A percentile compares a stretch with the other conserved stretches of the same genome.
phyloP scores from a whole-genome alignment of 257 asterid genomes.

The Hygrophila difformis region DNA sequence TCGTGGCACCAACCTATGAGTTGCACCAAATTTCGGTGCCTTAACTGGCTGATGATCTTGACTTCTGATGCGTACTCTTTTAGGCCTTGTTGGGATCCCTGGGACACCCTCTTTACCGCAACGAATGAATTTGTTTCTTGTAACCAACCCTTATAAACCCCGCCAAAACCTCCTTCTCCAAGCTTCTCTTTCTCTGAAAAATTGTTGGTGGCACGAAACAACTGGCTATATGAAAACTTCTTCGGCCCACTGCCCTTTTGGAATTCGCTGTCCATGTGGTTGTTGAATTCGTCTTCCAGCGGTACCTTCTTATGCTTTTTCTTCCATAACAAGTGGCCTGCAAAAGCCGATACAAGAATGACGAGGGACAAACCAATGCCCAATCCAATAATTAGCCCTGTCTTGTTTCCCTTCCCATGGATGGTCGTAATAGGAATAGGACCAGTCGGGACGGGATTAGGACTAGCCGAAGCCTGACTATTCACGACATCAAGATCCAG shows the following conservation, averaged over 20 bases:
- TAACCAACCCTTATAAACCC: conserved; percentile 21
- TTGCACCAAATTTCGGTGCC: conserved; percentile 27
- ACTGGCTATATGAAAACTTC: conserved; percentile 15
- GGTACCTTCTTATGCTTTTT: neutral
- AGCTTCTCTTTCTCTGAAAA: conserved; percentile 20
- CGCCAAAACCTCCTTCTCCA: conserved; percentile 30
- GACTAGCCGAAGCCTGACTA: neutral
- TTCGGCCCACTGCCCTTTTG: conserved; percentile 16
- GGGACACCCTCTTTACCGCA: conserved; percentile 28
- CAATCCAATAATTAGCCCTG: conserved; percentile 14
- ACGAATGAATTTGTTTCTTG: conserved; percentile 4
- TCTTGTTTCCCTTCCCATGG: neutral
- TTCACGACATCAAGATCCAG: neutral
- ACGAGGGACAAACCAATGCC: conserved; percentile 12
- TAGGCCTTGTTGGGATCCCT: conserved; percentile 24
- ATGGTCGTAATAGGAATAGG: neutral
- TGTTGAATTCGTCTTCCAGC: neutral
- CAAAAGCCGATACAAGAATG: neutral
- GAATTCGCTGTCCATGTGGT: conserved; percentile 22
- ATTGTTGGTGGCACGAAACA: conserved; percentile 10
- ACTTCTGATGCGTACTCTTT: conserved; percentile 31
- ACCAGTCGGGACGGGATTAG: neutral
- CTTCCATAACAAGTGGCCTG: conserved; percentile 8
- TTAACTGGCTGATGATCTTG: conserved; percentile 25
- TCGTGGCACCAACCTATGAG: conserved; percentile 32